These are phyloP conservation scores for Pleurotus cornucopiae DNA, from an alignment of 768 basidiomycete species.

Conservation along the genomic window DNA sequence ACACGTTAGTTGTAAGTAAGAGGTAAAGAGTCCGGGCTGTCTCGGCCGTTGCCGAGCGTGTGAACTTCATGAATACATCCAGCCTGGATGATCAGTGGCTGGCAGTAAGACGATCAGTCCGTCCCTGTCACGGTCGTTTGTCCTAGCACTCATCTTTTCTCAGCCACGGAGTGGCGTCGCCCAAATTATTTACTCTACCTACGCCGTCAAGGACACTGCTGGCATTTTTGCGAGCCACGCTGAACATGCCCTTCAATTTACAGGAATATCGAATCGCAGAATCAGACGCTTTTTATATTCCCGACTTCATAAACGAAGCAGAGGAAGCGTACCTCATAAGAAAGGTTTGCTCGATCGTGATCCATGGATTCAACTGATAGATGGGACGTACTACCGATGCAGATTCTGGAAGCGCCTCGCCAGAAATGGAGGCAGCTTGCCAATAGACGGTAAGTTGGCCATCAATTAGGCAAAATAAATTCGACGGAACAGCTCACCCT, in stretches of 20 bases:
- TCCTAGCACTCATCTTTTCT: too few relatives aligned
- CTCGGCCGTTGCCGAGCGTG: slow-evolving; percentile 3
- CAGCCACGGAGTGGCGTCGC: too few relatives aligned
- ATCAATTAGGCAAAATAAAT: background rate
- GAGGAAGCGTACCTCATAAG: slow-evolving; percentile 77
- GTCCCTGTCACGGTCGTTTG: too few relatives aligned
- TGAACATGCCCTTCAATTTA: background rate
- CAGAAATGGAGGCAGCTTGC: slow-evolving; percentile 77
- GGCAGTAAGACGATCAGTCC: too few relatives aligned
- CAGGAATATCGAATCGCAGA: slow-evolving; percentile 2
- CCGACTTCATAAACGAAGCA: slow-evolving; percentile 27
- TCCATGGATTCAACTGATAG: too few relatives aligned
- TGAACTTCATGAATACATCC: background rate
- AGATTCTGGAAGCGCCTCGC: slow-evolving; percentile 79
- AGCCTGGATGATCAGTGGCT: background rate
- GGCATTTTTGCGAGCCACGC: too few relatives aligned
- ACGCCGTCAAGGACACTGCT: too few relatives aligned
- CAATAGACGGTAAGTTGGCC: slow-evolving; percentile 57
- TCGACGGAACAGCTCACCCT: background rate
- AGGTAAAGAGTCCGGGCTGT: background rate
- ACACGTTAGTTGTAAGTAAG: background rate
- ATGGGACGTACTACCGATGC: background rate
- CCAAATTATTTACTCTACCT: too few relatives aligned
- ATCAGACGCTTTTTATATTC: slow-evolving; percentile 2
- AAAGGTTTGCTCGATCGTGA: slow-evolving; percentile 44